Percentiles rank a stretch among this genome's conserved stretches.
phyloP scores from a whole-genome alignment of 2,329 filamentous ascomycete genomes.

The Xylaria sp. region DNA sequence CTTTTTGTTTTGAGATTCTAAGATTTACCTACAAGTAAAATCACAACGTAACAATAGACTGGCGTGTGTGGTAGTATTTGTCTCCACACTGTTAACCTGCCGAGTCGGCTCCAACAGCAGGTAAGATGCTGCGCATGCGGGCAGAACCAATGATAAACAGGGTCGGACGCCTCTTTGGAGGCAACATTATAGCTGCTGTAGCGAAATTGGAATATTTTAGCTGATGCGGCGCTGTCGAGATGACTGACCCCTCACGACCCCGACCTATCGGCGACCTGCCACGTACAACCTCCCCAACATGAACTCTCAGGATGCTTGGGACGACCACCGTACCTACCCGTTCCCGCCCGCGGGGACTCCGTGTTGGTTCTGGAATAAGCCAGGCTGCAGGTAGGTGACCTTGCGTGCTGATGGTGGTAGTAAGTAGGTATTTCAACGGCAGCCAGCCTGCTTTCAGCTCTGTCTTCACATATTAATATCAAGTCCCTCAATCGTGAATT shows the following conservation, averaged over 20 bases:
- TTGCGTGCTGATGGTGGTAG: conserved; percentile 12
- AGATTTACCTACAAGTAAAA: too few relatives aligned
- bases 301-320: neutral
- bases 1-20: neutral
- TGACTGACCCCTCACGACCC: conserved; percentile 13
- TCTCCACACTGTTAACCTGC: neutral
- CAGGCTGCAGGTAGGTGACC: conserved; percentile 2
- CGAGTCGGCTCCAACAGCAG: neutral
- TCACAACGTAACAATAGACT: neutral
- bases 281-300: conserved; percentile 26
- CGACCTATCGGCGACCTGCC: conserved; percentile 32
- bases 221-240: neutral
- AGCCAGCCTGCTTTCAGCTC: conserved; percentile 9
- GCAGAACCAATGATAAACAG: neutral
- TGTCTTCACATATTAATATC: neutral
- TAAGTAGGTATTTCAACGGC: neutral
- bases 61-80: neutral
- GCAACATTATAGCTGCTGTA: neutral
- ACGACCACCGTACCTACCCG: neutral
- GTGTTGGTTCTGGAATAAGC: conserved; percentile 15
- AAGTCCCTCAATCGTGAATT: conserved; percentile 5
- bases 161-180: neutral
- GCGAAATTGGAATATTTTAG: neutral
- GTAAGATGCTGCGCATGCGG: neutral
- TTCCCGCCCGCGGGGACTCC: neutral